Percentiles rank a stretch among this genome's conserved stretches.
Evolutionary conservation across 805 yeast genomes (phyloP).

Genomic region (Metschnikowia matae): DNA sequence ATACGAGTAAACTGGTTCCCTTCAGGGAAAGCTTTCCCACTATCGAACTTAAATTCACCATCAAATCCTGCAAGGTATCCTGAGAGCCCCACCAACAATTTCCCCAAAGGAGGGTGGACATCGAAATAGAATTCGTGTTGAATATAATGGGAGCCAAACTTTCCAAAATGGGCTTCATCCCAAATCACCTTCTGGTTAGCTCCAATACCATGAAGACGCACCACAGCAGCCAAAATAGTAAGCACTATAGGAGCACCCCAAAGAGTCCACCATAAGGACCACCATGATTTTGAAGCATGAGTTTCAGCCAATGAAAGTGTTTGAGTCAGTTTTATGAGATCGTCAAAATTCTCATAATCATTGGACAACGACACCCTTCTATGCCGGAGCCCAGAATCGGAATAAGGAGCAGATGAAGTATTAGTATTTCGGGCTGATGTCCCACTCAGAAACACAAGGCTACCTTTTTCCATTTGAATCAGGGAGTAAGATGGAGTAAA

Average conservation of each 20-base stretch:
- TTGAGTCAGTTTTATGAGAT: constrained; percentile 15
- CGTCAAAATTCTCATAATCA: constrained; percentile 10
- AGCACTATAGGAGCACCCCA: constrained; percentile 11
- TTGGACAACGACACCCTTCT: not conserved
- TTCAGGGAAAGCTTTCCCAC: constrained; percentile 74
- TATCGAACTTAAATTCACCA: constrained; percentile 86
- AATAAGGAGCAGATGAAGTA: not conserved
- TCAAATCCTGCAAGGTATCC: constrained; percentile 81
- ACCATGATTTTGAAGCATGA: not conserved
- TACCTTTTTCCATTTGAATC: not conserved
- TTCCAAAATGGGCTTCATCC: constrained; percentile 93
- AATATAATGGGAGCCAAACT: constrained; percentile 76
- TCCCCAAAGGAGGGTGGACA: constrained; percentile 86
- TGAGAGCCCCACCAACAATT: constrained; percentile 72
- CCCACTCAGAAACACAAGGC: not conserved
- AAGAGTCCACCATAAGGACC: constrained; percentile 2
- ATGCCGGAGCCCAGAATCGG: not conserved
- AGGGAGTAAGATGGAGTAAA: not conserved
- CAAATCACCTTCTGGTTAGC: constrained; percentile 73
- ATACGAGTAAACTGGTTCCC: constrained; percentile 75
- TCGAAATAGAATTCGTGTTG: constrained; percentile 80
- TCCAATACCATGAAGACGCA: constrained; percentile 59
- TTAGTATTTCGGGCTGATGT: not conserved
- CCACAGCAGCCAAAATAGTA: constrained; percentile 19
- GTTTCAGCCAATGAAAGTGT: constrained; percentile 13